Base-by-base conservation (phyloP, 345 rosid genomes). In the Euphorbia tirucalli region DNA sequence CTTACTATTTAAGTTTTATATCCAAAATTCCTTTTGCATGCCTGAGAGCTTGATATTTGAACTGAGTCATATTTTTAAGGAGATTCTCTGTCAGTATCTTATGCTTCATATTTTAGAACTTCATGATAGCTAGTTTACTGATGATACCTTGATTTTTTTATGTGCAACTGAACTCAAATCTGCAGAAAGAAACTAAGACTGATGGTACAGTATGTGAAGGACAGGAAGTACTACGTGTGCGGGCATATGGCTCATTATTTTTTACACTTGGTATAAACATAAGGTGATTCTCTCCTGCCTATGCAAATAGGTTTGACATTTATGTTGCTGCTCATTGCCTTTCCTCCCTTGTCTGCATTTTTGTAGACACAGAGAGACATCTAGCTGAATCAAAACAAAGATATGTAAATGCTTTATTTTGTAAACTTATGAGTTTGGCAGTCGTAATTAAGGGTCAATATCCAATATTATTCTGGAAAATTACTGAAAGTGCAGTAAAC, bases 161-260 rank as follows among this genome's bases (percentile, higher is more conserved):
- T 62, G 61, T 75, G 16, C 22, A 32, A 75, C 61, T 66, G 35
- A 22, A 61, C 69, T 78, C 70, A 21, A 69, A 25, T 68, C 68
- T 81, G 82, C 88, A 90, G 97, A 87, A 80, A 74, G 86, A 80
- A 78, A 77, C 58, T 56, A 79, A 78, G 76, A 66, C 72, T 66
- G 84, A 75, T 19, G 74, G 76, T 46, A 68, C 68, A 84, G 88
- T 80, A 56, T 68, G 48, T 65, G 84, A 78, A 78, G 90, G 88
- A 69, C 96, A 90, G 73, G 98, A 89, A 79, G 87, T 87, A 62
- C 79, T 93, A 43, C 69, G 85, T 24, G 91, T 93, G 64, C 92
- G 98, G 70, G 98, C 99, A 21, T 93, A 93, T 80, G 98, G 97
- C 70, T 91, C 92, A 46, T 86, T 92, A 46, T 96, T 82, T 83